These are phyloP conservation scores for Flaveria floridana DNA, from an alignment of 140 eudicot species.

Conservation along the genomic window DNA sequence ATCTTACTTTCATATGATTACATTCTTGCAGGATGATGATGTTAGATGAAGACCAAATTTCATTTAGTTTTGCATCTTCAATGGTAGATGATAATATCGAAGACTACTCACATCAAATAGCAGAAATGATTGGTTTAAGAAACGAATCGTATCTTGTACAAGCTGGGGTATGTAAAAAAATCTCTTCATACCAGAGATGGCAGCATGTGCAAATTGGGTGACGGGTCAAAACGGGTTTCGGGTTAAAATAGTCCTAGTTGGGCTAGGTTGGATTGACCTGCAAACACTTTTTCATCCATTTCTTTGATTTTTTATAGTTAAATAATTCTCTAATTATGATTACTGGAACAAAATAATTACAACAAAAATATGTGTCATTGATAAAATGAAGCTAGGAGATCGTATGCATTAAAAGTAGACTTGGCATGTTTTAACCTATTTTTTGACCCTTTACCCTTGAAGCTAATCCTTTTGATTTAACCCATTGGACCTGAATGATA, in stretches of 20 bases:
- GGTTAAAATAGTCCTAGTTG: neutral
- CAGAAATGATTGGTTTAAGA: constrained; percentile 94
- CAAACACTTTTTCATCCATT: neutral
- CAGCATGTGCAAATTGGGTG: neutral
- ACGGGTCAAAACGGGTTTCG: neutral
- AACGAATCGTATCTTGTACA: constrained; percentile 77
- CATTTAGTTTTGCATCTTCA: constrained; percentile 78
- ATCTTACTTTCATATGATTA: constrained; percentile 22
- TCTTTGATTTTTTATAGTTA: neutral
- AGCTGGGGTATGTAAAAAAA: constrained; percentile 75
- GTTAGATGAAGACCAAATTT: constrained; percentile 94
- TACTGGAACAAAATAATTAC: neutral
- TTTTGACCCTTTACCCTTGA: neutral
- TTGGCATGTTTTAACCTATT: neutral
- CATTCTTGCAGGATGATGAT: constrained; percentile 81
- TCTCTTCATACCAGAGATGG: neutral
- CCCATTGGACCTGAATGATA: neutral
- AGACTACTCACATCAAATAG: constrained; percentile 95
- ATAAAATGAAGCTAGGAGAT: neutral
- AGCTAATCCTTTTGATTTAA: neutral
- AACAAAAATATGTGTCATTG: neutral
- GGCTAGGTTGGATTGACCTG: neutral
- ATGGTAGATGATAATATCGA: constrained; percentile 79
- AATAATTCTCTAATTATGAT: neutral
- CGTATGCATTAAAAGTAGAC: neutral